Base-by-base conservation (phyloP, 1,139 yeast genomes). In the Pichia norvegensis region DNA sequence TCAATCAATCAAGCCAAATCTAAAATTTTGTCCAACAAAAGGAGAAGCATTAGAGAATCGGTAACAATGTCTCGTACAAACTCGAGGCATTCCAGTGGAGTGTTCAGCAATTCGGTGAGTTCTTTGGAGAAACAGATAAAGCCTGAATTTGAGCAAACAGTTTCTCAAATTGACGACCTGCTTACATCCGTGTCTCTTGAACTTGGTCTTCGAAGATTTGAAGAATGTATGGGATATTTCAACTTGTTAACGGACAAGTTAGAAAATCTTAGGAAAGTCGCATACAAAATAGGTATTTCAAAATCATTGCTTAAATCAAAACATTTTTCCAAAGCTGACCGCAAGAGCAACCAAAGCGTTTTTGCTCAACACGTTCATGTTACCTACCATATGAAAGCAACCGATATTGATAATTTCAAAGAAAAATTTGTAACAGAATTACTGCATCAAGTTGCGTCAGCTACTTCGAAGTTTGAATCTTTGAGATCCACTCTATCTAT, bases 1-100 rank as follows among this genome's bases (percentile, higher is more conserved):
- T 79, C 82, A 1, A 78, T 77, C 51, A 73, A 78, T 51, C 75
- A 78, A 55, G 92, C 90, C 0, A 76, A 78, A 53, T 75, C 76
- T 52, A 90, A 82, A 52, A 59, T 81, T 31, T 63, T 74, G 48
- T 67, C 65, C 42, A 59, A 64, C 40, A 68, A 68, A 40, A 71
- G 71, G 66, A 74, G 63, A 62, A 74, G 62, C 65, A 66, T 67
- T 48, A 45, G 45, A 44, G 73, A 72, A 44, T 72, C 77, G 0
- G 13, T 7, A 5, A 13, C 23, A 20, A 13, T 35, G 14, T 35
- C 37, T 20, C 37, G 23, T 19, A 19, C 23, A 19, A 63, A 72
- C 55, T 66, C 67, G 11, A 6, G 16, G 10, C 38, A 20, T 16
- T 22, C 39, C 2, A 36, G 29, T 8, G 20, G 16, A n/a, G 20